phyloP scores from a whole-genome alignment of 257 asterid genomes.

The Solanum peruvianum region DNA sequence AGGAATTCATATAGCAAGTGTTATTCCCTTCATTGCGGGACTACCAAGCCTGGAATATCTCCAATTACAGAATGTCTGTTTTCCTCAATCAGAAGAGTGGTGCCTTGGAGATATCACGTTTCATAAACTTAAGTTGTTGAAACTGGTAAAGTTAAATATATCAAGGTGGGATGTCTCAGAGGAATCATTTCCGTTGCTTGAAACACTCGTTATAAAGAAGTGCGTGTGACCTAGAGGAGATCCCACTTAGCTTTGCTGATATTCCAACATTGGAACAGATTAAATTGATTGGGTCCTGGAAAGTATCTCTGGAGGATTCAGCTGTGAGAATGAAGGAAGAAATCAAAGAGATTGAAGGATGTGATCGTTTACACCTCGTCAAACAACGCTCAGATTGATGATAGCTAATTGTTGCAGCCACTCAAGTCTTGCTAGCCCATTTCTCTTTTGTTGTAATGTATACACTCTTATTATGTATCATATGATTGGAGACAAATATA shows the following conservation, averaged over 20 bases:
- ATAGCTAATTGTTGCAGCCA: not conserved
- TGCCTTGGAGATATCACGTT: not conserved
- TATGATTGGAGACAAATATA: too few species aligned
- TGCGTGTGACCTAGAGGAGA: accelerated
- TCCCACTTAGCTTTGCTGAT: not conserved
- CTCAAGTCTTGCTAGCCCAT: not conserved
- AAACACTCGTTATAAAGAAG: not conserved
- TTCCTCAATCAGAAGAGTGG: not conserved
- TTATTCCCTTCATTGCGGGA: not conserved
- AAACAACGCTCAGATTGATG: too few species aligned
- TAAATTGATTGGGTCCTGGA: not conserved
- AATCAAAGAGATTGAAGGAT: not conserved
- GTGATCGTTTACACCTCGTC: not conserved
- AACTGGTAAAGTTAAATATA: accelerated
- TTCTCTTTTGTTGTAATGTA: not conserved
- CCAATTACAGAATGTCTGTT: not conserved
- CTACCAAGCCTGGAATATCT: not conserved
- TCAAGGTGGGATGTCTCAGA: not conserved
- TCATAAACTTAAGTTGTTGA: not conserved
- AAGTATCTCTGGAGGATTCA: not conserved
- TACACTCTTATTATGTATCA: too few species aligned
- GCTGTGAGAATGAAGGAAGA: not conserved
- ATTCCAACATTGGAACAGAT: not conserved
- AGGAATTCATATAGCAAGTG: too few species aligned
- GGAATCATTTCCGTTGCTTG: not conserved